Evolutionary conservation across 2,329 filamentous ascomycete genomes (phyloP).

Genomic region (Cladosporium sp.): DNA sequence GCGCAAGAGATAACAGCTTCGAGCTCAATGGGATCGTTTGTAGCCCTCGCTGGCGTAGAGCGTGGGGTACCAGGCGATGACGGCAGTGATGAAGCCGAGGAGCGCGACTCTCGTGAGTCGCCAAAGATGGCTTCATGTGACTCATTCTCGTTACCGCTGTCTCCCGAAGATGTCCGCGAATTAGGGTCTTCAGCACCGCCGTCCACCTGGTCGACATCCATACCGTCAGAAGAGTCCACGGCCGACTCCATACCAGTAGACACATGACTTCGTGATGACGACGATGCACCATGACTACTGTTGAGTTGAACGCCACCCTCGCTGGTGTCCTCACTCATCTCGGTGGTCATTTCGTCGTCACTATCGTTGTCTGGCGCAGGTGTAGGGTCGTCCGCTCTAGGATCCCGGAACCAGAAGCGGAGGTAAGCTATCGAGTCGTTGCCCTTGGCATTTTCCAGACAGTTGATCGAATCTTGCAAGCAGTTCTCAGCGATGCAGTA

Average conservation of each 20-base stretch:
- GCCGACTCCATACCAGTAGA: conserved; percentile 34
- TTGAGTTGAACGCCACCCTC: conserved; percentile 53
- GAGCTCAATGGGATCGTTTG: conserved; percentile 62
- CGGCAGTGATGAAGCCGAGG: conserved; percentile 38
- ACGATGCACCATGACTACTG: conserved; percentile 32
- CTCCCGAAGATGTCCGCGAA: conserved; percentile 49
- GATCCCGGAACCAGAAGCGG: conserved; percentile 81
- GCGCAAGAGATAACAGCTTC: conserved; percentile 92
- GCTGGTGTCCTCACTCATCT: conserved; percentile 51
- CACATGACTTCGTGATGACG: conserved; percentile 12
- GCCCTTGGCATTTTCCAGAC: conserved; percentile 80
- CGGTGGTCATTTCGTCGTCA: conserved; percentile 52
- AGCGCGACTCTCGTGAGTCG: conserved; percentile 40
- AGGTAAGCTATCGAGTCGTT: conserved; percentile 91
- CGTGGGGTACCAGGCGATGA: conserved; percentile 34
- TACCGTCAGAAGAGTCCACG: conserved; percentile 2
- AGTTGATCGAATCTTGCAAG: conserved; percentile 73
- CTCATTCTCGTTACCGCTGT: conserved; percentile 46
- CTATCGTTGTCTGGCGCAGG: conserved; percentile 42
- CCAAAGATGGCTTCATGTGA: conserved; percentile 51
- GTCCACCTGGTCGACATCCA: conserved; percentile 25
- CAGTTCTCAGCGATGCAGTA: conserved; percentile 81
- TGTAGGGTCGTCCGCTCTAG: conserved; percentile 54
- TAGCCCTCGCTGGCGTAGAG: conserved; percentile 26
- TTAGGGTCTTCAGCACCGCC: conserved; percentile 24